Evolutionary conservation across 306 rosid species (phyloP), one percentile per base, ranked within the genome.

Genomic region (Acmispon strigosus): DNA sequence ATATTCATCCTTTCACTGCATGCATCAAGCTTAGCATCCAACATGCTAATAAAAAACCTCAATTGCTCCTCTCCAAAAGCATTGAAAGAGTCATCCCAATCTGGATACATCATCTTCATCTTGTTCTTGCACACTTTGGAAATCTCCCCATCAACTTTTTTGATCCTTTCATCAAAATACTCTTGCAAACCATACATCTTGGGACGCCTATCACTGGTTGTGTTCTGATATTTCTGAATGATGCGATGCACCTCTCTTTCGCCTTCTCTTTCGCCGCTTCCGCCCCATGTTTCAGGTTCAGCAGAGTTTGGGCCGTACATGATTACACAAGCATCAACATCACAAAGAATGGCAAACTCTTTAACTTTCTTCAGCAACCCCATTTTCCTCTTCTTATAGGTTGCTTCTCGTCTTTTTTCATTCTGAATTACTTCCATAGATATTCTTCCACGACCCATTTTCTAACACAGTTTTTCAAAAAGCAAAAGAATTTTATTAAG

Each of bases 371-470:
- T 65, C 70, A 65, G 48, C 10, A 65, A 24, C 9, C 70, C 55
- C 4, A 14, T 27, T 19, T 47, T 65, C 6, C 70, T 65, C 22
- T 24, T 65, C 5, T 24, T 4, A 16, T 45, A 65, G 16, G 56
- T 65, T 47, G 57, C 9, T 42, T 65, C 9, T 0, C 70, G n/a
- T 24, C 14, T 5, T 45, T 65, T 65, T 1, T 65, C 70, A 3
- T 47, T 65, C 13, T 45, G 22, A 47, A 65, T 47, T 1, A 15
- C 10, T 29, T 65, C 70, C 70, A 65, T 65, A 0, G 70, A 4
- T 65, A 65, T 4, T 27, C 70, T 65, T 65, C 57, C 44, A 47
- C 57, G 70, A n/a, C 70, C 43, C 70, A 65, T 64, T 45, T 45
- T 7, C 47, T 6, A 7, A 6, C 0, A 36, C 0, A 36, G 10